These are phyloP conservation scores for Kurtzmaniella fragi DNA, from an alignment of 805 yeast species.

Conservation along the genomic window DNA sequence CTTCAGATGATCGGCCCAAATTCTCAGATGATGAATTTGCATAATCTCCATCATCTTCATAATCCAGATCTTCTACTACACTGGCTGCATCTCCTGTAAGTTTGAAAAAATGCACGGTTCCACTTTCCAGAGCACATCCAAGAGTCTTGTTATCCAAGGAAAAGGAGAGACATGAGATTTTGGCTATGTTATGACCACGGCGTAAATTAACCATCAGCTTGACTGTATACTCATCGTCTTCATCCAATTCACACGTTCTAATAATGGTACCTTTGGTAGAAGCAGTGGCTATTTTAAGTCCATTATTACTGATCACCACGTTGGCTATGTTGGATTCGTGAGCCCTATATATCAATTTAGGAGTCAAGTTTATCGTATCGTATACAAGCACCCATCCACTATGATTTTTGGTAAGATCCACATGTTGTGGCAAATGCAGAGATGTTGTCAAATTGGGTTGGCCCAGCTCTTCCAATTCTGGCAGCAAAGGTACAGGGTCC, in stretches of 20 bases:
- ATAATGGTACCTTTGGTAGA: conserved; percentile 40
- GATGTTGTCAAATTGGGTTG: neutral
- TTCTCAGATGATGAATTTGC: conserved; percentile 3
- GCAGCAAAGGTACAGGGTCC: too few relatives aligned
- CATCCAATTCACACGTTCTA: conserved; percentile 24
- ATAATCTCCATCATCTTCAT: conserved; percentile 6
- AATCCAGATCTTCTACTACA: neutral
- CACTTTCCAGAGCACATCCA: conserved; percentile 37
- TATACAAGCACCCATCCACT: conserved; percentile 41
- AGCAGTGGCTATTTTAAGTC: conserved; percentile 33
- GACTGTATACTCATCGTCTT: conserved; percentile 9
- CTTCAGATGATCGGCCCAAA: conserved; percentile 27
- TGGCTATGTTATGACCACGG: conserved; percentile 36
- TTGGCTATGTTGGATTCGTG: conserved; percentile 33
- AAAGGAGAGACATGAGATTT: conserved; percentile 29
- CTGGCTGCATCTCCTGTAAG: conserved; percentile 6
- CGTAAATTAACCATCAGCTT: conserved; percentile 29
- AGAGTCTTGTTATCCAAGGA: conserved; percentile 26
- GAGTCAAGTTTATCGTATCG: conserved; percentile 29
- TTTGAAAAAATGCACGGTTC: conserved; percentile 37
- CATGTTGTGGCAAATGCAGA: conserved; percentile 9
- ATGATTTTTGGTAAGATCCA: too few relatives aligned
- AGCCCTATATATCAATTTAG: conserved; percentile 33
- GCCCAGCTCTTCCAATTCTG: too few relatives aligned
- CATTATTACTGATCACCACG: conserved; percentile 22